Conservation (phyloP, 78 protist species). For the Dictyostelium discoideum region DNA sequence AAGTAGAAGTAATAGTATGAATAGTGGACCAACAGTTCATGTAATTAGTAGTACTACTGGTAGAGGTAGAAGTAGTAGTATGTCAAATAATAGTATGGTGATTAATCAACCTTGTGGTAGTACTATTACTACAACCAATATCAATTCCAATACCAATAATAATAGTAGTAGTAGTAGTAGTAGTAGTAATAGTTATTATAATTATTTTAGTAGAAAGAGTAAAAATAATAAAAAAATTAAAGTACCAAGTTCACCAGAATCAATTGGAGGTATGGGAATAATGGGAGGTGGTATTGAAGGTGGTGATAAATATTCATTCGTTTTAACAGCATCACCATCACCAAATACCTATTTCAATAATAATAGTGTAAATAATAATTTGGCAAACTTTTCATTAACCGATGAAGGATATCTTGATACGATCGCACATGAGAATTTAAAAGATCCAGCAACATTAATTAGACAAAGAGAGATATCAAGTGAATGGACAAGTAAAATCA, state of each 20-base stretch:
- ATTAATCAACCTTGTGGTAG: background rate
- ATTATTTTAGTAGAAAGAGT: background rate
- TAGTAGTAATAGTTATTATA: background rate
- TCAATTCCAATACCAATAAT: background rate
- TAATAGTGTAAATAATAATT: background rate
- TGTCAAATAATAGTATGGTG: background rate
- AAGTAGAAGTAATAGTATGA: constrained; percentile 22
- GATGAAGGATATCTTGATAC: background rate
- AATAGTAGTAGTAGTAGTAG: background rate
- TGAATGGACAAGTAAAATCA: background rate
- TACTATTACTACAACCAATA: background rate
- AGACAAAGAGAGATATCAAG: background rate
- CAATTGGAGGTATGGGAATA: background rate
- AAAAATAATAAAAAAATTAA: background rate
- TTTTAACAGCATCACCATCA: background rate
- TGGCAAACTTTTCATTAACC: background rate
- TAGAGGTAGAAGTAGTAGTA: background rate
- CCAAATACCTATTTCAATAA: constrained; percentile 3
- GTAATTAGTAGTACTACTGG: background rate
- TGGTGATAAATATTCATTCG: background rate
- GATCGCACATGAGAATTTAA: background rate
- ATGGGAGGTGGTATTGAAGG: background rate
- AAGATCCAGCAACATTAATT: background rate
- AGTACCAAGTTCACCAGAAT: constrained; percentile 1
- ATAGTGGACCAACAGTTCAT: constrained; percentile 1